These are phyloP conservation scores for Recurvomyces mirabilis DNA, from an alignment of 495 filamentous ascomycete genomes.

Conservation along the genomic window DNA sequence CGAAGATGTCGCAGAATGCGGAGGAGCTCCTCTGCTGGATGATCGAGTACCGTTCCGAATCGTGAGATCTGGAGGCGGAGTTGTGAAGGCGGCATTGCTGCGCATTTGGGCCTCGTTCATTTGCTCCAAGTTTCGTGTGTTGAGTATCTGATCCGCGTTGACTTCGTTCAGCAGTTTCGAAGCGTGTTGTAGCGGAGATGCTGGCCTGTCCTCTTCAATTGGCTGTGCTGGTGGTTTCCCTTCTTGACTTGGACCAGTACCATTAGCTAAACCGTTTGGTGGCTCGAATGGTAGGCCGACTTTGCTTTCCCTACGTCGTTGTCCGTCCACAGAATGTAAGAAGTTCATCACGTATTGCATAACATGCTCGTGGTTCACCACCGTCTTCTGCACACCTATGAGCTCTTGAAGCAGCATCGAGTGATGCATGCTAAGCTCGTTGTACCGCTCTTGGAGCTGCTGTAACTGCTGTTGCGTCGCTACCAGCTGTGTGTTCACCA, in stretches of 20 bases:
- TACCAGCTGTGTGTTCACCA: conserved; percentile 75
- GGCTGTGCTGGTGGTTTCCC: conserved; percentile 10
- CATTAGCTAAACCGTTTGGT: conserved; percentile 21
- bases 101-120: conserved; percentile 61
- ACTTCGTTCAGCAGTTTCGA: conserved; percentile 75
- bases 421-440: conserved; percentile 74
- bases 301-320: conserved; percentile 52
- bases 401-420: conserved; percentile 79
- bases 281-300: conserved; percentile 39
- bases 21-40: conserved; percentile 29
- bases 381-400: conserved; percentile 76
- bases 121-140: conserved; percentile 62
- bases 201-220: conserved; percentile 54
- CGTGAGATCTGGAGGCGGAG: conserved; percentile 31
- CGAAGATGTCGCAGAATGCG: conserved; percentile 41
- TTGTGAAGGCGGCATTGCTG: conserved; percentile 33
- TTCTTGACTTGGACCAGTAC: conserved; percentile 1
- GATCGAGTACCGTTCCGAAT: conserved; percentile 25
- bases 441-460: conserved; percentile 70
- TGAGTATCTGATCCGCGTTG: conserved; percentile 66
- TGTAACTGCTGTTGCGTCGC: conserved; percentile 90
- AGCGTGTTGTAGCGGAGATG: conserved; percentile 78
- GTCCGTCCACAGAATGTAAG: conserved; percentile 53
- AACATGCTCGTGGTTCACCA: conserved; percentile 69
- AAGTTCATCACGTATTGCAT: conserved; percentile 67